Base-by-base conservation (phyloP, 2,329 filamentous ascomycete genomes). In the Arthrobotrys megalospora region DNA sequence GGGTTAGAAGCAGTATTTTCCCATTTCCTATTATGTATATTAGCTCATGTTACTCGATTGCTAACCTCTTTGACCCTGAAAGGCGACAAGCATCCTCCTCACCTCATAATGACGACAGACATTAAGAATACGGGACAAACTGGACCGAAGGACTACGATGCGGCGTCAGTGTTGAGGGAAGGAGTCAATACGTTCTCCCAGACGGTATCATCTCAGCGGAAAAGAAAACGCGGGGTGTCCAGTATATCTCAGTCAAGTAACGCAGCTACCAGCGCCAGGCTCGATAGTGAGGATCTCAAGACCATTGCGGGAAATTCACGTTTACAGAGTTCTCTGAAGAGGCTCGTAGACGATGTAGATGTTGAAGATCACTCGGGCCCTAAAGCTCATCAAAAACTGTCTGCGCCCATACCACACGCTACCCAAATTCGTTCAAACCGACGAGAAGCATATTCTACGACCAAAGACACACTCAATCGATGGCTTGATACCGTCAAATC, bases 401-500 rank as follows among this genome's bases (percentile, higher is more conserved):
- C 92, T 34, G 92, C 94, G 1, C 94, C 95, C 12, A 87, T 97
- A 4, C 90, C 93, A 0, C 94, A 92, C 83, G 89, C 94, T 78
- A 92, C 97, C 81, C 95, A 98, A 84, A 94, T 94, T 83, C 90
- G 91, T 62, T 85, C 97, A 14, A 91, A 97, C 82, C 92, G 96
- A 64, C 87, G 87, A 65, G 93, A 90, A 24, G 96, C 96, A 1
- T 96, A 94, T 81, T 90, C 94, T 41, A 94, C 97, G 86, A 94
- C 93, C 63, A 97, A 96, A 82, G 91, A 97, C 84, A 95, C 94
- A 0, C 87, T 99, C 28, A 90, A 93, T 80, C 90, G 93, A 81
- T 99, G 96, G 96, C 91, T 91, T 36, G 95, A 97, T 78, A 98
- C 96, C 0, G 94, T 99, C 82, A 97, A 97, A 85, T 90, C 93